Conservation (phyloP, 2,329 filamentous ascomycete genomes). For the Apiospora marii region DNA sequence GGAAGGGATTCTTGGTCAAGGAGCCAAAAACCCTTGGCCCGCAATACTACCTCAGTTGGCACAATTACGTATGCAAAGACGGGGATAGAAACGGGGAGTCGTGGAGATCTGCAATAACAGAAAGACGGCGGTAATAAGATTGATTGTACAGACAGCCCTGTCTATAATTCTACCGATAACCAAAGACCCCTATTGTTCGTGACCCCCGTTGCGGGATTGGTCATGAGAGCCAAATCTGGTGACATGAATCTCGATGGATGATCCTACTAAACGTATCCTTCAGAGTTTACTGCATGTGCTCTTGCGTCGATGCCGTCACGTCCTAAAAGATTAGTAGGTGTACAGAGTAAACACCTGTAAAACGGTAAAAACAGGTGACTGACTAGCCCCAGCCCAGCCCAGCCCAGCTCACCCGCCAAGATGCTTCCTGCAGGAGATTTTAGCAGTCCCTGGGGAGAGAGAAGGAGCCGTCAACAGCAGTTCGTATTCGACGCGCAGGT, state of each 20-base stretch:
- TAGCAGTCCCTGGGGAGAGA: neutral
- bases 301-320: neutral
- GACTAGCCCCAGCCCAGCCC: neutral
- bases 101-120: slow-evolving; percentile 15
- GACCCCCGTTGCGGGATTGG: neutral
- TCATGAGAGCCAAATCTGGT: neutral
- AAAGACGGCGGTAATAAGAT: slow-evolving; percentile 7
- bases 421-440: slow-evolving; percentile 3
- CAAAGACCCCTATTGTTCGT: neutral
- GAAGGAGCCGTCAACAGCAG: neutral
- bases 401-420: neutral
- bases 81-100: slow-evolving; percentile 12
- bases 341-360: neutral
- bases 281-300: neutral
- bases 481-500: slow-evolving; percentile 20
- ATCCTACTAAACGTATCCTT: neutral
- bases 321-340: neutral
- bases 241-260: neutral
- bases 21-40: neutral
- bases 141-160: slow-evolving; percentile 1
- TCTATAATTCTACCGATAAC: neutral
- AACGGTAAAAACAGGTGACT: neutral
- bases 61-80: slow-evolving; percentile 12
- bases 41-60: neutral
- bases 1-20: slow-evolving; percentile 9